Evolutionary conservation across 75 land plant genomes (phyloP).

Genomic region (Picea sitchensis): DNA sequence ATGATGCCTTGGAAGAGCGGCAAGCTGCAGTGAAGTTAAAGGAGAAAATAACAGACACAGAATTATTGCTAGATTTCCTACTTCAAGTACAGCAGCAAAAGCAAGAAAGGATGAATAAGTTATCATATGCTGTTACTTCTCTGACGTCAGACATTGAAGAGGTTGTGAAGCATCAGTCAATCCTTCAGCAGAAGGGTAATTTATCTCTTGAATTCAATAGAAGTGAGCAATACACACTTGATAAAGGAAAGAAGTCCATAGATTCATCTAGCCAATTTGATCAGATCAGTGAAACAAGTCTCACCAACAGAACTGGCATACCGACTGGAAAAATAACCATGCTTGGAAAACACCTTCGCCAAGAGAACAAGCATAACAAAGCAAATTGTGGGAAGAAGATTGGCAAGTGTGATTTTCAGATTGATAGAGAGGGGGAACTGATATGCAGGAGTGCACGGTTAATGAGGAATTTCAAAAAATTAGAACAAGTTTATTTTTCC

Average conservation of each 20-base stretch:
- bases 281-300: slow-evolving; percentile 6
- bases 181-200: slow-evolving; percentile 22
- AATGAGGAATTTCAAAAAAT: slow-evolving; percentile 73
- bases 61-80: slow-evolving; percentile 66
- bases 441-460: slow-evolving; percentile 55
- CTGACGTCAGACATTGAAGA: slow-evolving; percentile 60
- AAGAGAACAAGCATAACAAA: not conserved
- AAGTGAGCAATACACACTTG: slow-evolving; percentile 13
- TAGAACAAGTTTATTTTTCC: slow-evolving; percentile 70
- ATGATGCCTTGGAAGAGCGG: slow-evolving; percentile 51
- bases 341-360: slow-evolving; percentile 15
- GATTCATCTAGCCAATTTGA: slow-evolving; percentile 9
- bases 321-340: slow-evolving; percentile 8
- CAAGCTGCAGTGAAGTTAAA: slow-evolving; percentile 63
- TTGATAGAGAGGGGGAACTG: slow-evolving; percentile 11
- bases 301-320: not conserved
- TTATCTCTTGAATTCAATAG: slow-evolving; percentile 14
- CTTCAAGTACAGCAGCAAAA: slow-evolving; percentile 51
- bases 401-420: slow-evolving; percentile 24
- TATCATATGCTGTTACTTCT: slow-evolving; percentile 35
- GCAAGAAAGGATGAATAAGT: slow-evolving; percentile 46
- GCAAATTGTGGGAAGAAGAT: slow-evolving; percentile 33
- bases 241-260: not conserved
- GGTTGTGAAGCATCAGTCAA: slow-evolving; percentile 33
- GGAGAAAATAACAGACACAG: slow-evolving; percentile 62